Base-by-base conservation (phyloP, 371 early-diverging fungal genomes). In the Mucor sp. region DNA sequence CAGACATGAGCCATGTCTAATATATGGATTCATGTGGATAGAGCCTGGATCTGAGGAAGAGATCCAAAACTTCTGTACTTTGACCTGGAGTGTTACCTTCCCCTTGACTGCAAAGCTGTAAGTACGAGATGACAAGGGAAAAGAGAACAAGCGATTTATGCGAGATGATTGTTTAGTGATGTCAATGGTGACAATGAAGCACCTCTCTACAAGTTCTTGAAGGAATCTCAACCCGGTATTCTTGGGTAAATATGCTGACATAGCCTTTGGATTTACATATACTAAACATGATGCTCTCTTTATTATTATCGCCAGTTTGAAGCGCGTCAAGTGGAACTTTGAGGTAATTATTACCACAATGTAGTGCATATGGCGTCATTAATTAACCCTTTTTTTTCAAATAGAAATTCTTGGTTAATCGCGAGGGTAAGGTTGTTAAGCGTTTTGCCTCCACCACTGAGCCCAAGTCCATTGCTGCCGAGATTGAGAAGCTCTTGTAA, bases 71-170 rank as follows among this genome's bases (percentile, higher is more conserved):
- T 91, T 92, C 68, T 96, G 94, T 76, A 70, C 80, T 59, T 53
- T 69, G 47, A 92, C 82, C 74, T 93, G 88, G 66, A 89, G 86
- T 30, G 93, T 94, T 27, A 84, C 86, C 5, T 97, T 96, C 85
- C 91, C 91, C 30, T 76, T 98, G 62, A 91, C 94, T 83, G 87
- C 92, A 58, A 94, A 94, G 77, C 81, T 95, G 70, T 79, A 71
- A 69, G 73, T 71, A 28, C 5, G 6, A 44, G 44, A 19, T 14
- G 23, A 15, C 23, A 21, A 23, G 4, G 11, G 3, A 19, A 6
- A 2, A 11, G 39, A 62, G 53, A 21, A 23, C n/a, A 62, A n/a
- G 19, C 23, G 15, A 27, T 19, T 44, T 63, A 12, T 44, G n/a
- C 48, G 4, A 64, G 30, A 27, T 64, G 28, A n/a, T 19, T 23